These are phyloP conservation scores for Aspergillus ustus DNA, from an alignment of 2,329 filamentous ascomycete species.

Conservation along the genomic window DNA sequence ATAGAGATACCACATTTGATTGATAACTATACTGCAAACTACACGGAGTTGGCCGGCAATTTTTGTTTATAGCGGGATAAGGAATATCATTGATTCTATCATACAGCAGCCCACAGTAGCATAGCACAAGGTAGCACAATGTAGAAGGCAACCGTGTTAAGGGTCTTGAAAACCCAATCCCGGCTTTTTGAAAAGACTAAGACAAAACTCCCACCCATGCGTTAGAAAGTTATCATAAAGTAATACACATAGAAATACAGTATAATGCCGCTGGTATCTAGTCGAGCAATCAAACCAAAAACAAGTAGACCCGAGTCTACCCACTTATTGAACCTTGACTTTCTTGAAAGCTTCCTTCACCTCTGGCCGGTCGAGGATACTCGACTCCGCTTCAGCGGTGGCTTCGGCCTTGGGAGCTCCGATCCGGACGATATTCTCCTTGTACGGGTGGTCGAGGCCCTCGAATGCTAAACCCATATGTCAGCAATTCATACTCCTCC, in stretches of 20 bases:
- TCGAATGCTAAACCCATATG: constrained; percentile 72
- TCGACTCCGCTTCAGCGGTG: constrained; percentile 23
- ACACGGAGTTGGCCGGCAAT: constrained; percentile 24
- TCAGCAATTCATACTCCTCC: not conserved
- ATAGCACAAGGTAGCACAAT: not conserved
- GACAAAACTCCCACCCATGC: constrained; percentile 44
- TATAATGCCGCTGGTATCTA: constrained; percentile 21
- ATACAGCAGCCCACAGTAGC: not conserved
- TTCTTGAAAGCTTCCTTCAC: constrained; percentile 44
- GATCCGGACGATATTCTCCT: constrained; percentile 80
- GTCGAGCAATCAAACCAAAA: constrained; percentile 16
- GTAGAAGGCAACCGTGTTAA: not conserved
- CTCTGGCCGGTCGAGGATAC: constrained; percentile 40
- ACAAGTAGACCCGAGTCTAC: not conserved
- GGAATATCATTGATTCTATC: constrained; percentile 10
- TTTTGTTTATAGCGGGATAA: constrained; percentile 18
- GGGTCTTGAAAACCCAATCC: constrained; percentile 12
- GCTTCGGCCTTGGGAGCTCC: constrained; percentile 52
- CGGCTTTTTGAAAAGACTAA: constrained; percentile 5
- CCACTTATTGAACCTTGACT: constrained; percentile 29
- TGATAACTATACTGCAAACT: not conserved
- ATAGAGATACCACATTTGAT: constrained; percentile 28
- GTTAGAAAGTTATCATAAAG: constrained; percentile 40
- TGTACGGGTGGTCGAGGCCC: constrained; percentile 88
- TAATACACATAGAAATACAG: constrained; percentile 34